Base-by-base conservation (phyloP, 108 stramenopile genomes). In the Cylindrotheca fusiformis region DNA sequence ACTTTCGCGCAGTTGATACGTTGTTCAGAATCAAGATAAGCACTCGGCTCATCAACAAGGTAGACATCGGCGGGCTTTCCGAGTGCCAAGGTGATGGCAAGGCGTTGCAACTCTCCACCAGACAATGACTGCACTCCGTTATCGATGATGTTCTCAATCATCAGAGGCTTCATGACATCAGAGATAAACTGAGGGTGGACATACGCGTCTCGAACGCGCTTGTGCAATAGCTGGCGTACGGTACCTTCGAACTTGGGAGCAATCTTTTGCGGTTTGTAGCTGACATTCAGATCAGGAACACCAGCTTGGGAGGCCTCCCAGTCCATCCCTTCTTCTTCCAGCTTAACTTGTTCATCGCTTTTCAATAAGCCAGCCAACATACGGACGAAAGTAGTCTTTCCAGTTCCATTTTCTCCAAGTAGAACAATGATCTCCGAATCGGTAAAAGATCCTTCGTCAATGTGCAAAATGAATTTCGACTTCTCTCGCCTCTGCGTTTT, bases 221-320 rank as follows among this genome's bases (percentile, higher is more conserved):
- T 97, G 92, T 97, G 96, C 47, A 99, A 76, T 17, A 99, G 86
- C 48, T 97, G 88, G 10, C 96, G 91, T 4, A 98, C 97, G 2
- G 97, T 96, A 52, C 97, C 97, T 59, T 95, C 71, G 75, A 96
- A 96, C 58, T 96, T 96, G 23, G 97, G 99, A 30, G 91, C 87
- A 66, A 99, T 98, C 81, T 99, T 98, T 81, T 99, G 99, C 4
- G 97, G 99, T 72, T 99, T 99, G 96, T 98, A 98, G 24, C 89
- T 87, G 25, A 99, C 97, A 66, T 95, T 94, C 26, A 99, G 80
- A 52, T 95, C 88, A 1, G 97, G 97, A 50, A 86, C 94, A 30
- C 96, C 97, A 20, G 95, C 92, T 23, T 65, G 60, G n/a, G 85
- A 72, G 8, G 91, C 96, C 65, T 83, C 86, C 55, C 93, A 91